A percentile compares a stretch with the other conserved stretches of the same genome.
Evolutionary conservation across 345 rosid species (phyloP).

Genomic region (Nephelium lappaceum): DNA sequence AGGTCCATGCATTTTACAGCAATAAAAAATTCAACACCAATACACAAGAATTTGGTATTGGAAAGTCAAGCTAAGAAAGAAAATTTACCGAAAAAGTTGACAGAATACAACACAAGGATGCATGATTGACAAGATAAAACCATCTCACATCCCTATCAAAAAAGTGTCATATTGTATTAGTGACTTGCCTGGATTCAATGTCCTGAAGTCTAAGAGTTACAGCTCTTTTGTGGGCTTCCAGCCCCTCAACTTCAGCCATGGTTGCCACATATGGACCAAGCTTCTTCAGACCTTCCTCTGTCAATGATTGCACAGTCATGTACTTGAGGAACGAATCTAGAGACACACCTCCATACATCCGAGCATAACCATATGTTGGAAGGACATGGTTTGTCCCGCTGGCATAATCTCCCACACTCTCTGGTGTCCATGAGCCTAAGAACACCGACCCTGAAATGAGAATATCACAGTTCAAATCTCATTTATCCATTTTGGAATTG

Average conservation of each 20-base stretch:
- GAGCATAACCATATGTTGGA: conserved; percentile 90
- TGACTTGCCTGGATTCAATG: conserved; percentile 62
- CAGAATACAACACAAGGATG: background rate
- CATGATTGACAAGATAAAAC: background rate
- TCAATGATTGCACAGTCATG: conserved; percentile 83
- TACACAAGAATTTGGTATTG: background rate
- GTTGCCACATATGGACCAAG: conserved; percentile 84
- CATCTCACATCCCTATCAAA: background rate
- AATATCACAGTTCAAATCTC: background rate
- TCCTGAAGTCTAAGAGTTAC: conserved; percentile 83
- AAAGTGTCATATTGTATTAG: conserved; percentile 34
- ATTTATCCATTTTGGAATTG: background rate
- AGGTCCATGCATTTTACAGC: background rate
- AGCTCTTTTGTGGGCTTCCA: conserved; percentile 92
- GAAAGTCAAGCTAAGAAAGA: background rate
- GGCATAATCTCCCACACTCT: conserved; percentile 96
- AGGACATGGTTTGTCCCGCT: conserved; percentile 92
- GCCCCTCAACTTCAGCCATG: conserved; percentile 88
- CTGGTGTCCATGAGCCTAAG: conserved; percentile 92
- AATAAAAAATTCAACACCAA: background rate
- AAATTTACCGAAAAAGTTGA: background rate
- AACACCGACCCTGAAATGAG: conserved; percentile 71
- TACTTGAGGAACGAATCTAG: conserved; percentile 85
- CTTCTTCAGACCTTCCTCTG: conserved; percentile 79
- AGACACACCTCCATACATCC: conserved; percentile 92